phyloP scores from a whole-genome alignment of 331 rosid genomes.

The Telfairia occidentalis region DNA sequence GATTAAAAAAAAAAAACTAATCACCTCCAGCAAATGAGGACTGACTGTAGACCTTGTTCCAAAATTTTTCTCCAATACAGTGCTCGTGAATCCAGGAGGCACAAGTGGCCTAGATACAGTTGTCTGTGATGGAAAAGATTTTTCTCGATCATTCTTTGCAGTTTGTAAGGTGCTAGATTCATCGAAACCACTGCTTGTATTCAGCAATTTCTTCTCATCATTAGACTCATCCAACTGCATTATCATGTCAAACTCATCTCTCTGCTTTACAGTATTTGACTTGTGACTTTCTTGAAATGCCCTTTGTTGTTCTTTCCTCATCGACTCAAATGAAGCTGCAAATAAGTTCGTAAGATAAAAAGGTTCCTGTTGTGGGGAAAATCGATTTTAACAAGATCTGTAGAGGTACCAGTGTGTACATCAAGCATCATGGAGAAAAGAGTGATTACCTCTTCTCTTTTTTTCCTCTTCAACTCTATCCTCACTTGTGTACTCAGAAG shows the following conservation, averaged over 20 bases:
- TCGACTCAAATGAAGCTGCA: conserved; percentile 72
- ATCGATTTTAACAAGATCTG: not conserved
- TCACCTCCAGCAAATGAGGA: conserved; percentile 49
- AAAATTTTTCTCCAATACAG: conserved; percentile 40
- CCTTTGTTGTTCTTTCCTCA: conserved; percentile 94
- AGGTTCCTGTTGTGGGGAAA: not conserved
- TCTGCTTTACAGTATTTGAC: conserved; percentile 42
- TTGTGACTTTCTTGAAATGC: conserved; percentile 61
- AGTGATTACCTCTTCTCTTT: conserved; percentile 78
- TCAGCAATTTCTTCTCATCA: conserved; percentile 34
- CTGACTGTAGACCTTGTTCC: conserved; percentile 35
- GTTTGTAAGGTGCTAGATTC: conserved; percentile 25
- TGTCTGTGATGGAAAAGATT: conserved; percentile 38
- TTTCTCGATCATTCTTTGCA: conserved; percentile 49
- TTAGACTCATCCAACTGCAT: conserved; percentile 39
- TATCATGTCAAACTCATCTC: conserved; percentile 41
- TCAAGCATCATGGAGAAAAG: conserved; percentile 12
- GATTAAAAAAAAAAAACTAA: conserved; percentile 2
- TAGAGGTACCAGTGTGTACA: not conserved
- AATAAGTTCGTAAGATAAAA: conserved; percentile 21
- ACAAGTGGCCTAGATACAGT: conserved; percentile 79
- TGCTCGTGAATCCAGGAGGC: conserved; percentile 80
- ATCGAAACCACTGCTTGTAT: conserved; percentile 32
- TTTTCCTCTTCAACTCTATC: conserved; percentile 92
- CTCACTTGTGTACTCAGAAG: conserved; percentile 56